Percentiles rank a stretch among this genome's conserved stretches.
Evolutionary conservation across 2,329 filamentous ascomycete genomes (phyloP).

Genomic region (Gyromitra esculenta): DNA sequence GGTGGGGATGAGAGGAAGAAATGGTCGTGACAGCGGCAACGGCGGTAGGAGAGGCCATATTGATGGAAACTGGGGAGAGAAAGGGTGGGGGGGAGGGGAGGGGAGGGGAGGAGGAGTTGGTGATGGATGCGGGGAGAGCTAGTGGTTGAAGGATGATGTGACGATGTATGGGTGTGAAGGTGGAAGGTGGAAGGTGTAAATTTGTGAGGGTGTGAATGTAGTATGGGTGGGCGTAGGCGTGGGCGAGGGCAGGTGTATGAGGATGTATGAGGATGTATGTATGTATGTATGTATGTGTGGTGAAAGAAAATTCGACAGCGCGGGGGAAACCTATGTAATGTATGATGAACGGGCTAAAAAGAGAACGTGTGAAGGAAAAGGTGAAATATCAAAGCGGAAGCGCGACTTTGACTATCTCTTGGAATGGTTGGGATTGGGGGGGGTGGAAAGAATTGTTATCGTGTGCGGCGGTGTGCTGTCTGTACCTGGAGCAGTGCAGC

Average conservation of each 20-base stretch:
- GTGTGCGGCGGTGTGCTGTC: conserved; percentile 46
- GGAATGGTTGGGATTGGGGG: background rate
- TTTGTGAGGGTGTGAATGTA: too few species aligned
- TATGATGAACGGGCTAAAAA: conserved; percentile 36
- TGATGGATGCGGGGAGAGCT: conserved; percentile 19
- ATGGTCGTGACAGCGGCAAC: conserved; percentile 1
- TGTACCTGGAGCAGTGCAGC: conserved; percentile 42
- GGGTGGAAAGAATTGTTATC: conserved; percentile 38
- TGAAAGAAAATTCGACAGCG: conserved; percentile 60
- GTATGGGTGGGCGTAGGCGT: background rate
- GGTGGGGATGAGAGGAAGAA: conserved; percentile 17
- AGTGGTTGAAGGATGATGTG: conserved; percentile 19
- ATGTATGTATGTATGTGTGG: conserved; percentile 60
- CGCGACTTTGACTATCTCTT: conserved; percentile 29
- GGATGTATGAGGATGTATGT: conserved; percentile 74
- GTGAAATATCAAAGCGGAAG: conserved; percentile 11
- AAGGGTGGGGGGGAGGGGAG: background rate
- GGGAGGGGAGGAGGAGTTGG: background rate
- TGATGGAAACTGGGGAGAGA: conserved; percentile 27
- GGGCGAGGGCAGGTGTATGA: conserved; percentile 65
- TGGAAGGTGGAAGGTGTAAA: conserved; percentile 55
- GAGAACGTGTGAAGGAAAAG: conserved; percentile 45
- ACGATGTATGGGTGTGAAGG: conserved; percentile 29
- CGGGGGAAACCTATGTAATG: conserved; percentile 36
- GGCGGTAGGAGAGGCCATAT: conserved; percentile 43